phyloP scores from a whole-genome alignment of 1,284 basidiomycete genomes.

The Moesziomyces aphidis region DNA sequence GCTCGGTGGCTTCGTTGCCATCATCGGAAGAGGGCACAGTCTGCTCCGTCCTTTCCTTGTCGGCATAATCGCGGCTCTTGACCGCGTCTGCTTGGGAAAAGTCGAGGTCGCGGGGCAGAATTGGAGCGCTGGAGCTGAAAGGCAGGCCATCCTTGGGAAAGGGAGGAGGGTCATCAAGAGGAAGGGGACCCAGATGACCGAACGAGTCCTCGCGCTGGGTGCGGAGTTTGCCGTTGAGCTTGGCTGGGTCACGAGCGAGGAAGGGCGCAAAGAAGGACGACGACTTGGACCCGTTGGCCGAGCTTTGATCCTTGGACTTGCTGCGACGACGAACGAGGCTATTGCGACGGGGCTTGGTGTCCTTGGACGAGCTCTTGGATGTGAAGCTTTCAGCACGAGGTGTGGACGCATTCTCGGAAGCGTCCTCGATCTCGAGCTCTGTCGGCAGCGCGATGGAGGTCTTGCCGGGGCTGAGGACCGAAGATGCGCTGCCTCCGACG shows the following conservation, averaged over 20 bases:
- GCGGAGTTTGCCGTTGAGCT: slow-evolving; percentile 5
- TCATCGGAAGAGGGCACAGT: not conserved
- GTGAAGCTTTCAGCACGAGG: slow-evolving; percentile 20
- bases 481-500: slow-evolving; percentile 8
- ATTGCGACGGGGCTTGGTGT: slow-evolving; percentile 5
- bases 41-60: not conserved
- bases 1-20: slow-evolving; percentile 11
- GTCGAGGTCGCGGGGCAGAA: slow-evolving; percentile 16
- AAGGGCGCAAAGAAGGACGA: slow-evolving; percentile 47
- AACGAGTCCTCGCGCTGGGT: slow-evolving; percentile 29
- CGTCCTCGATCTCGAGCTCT: slow-evolving; percentile 20
- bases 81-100: slow-evolving; percentile 10
- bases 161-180: slow-evolving; percentile 13
- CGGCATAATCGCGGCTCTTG: slow-evolving; percentile 18
- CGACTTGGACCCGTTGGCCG: slow-evolving; percentile 9
- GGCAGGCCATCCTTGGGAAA: slow-evolving; percentile 23
- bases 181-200: slow-evolving; percentile 29
- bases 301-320: slow-evolving; percentile 26
- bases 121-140: slow-evolving; percentile 22
- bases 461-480: slow-evolving; percentile 7
- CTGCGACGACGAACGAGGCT: slow-evolving; percentile 28
- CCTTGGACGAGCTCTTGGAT: slow-evolving; percentile 13
- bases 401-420: slow-evolving; percentile 4
- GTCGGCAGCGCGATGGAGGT: slow-evolving; percentile 18
- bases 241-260: slow-evolving; percentile 31